These are phyloP conservation scores for Saccharum spontaneum DNA, from an alignment of 176 grass and related monocot species.

Conservation along the genomic window DNA sequence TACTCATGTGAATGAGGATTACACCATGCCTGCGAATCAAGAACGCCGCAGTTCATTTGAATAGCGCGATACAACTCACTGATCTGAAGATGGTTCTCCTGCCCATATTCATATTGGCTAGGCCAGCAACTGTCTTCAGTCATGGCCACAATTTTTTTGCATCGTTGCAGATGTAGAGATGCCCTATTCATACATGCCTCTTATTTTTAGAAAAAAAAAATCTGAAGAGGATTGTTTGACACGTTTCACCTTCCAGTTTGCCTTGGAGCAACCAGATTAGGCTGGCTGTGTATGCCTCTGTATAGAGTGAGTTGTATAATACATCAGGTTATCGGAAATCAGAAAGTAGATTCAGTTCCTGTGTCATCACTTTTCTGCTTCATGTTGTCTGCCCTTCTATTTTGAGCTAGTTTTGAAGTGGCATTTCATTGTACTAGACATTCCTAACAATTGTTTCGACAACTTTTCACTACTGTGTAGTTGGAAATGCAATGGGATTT, in stretches of 20 bases:
- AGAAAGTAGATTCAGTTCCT: slow-evolving; percentile 28
- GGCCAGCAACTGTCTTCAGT: slow-evolving; percentile 23
- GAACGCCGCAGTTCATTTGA: slow-evolving; percentile 21
- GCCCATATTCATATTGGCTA: slow-evolving; percentile 29
- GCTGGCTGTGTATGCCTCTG: slow-evolving; percentile 39
- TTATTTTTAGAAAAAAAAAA: not conserved
- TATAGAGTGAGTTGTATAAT: slow-evolving; percentile 51
- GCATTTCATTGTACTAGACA: slow-evolving; percentile 1
- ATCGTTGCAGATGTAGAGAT: slow-evolving; percentile 44
- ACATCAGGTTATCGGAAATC: slow-evolving; percentile 33
- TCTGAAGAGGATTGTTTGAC: slow-evolving; percentile 17
- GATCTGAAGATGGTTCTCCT: slow-evolving; percentile 32
- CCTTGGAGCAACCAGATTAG: slow-evolving; percentile 38
- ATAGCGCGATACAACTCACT: slow-evolving; percentile 23
- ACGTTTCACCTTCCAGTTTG: slow-evolving; percentile 42
- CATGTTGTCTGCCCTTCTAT: not conserved
- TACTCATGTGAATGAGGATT: slow-evolving; percentile 30
- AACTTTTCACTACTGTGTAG: not conserved
- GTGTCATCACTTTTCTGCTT: not conserved
- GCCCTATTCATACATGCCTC: slow-evolving; percentile 32
- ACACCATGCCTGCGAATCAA: slow-evolving; percentile 19
- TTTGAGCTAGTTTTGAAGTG: slow-evolving; percentile 3
- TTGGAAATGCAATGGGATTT: slow-evolving; percentile 1
- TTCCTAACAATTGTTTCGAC: not conserved
- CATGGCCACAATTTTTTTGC: slow-evolving; percentile 39